These are phyloP conservation scores for Metschnikowia proteae DNA, from an alignment of 805 yeast genomes.

Conservation along the genomic window DNA sequence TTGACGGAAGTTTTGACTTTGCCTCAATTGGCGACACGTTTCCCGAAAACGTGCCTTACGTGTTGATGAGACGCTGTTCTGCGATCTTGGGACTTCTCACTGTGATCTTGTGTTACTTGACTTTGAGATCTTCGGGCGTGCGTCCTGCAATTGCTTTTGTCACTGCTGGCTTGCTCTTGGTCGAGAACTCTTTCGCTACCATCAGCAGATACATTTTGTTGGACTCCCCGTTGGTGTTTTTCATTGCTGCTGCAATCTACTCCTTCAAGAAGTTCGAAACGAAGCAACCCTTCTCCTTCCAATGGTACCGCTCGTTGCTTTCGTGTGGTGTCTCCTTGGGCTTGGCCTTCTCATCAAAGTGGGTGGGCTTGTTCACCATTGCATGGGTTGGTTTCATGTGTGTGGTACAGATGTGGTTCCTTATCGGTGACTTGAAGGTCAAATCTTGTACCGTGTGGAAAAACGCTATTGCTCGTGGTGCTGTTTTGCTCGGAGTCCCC, in stretches of 20 bases:
- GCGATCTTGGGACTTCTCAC: conserved; percentile 68
- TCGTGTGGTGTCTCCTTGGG: conserved; percentile 72
- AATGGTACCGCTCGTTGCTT: conserved; percentile 57
- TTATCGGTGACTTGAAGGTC: conserved; percentile 64
- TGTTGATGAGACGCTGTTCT: conserved; percentile 65
- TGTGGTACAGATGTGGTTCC: conserved; percentile 62
- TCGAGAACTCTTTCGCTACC: conserved; percentile 69
- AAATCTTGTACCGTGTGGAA: conserved; percentile 40
- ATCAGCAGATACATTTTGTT: conserved; percentile 71
- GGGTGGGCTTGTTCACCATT: conserved; percentile 82
- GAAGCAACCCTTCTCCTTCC: conserved; percentile 54
- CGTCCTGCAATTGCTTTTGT: conserved; percentile 58
- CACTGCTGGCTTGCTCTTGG: conserved; percentile 51
- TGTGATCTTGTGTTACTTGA: conserved; percentile 59
- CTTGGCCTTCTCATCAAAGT: conserved; percentile 68
- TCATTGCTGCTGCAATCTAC: conserved; percentile 68
- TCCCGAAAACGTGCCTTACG: conserved; percentile 61
- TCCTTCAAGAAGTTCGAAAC: conserved; percentile 64
- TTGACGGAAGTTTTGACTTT: conserved; percentile 66
- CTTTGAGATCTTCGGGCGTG: conserved; percentile 69
- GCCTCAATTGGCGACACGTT: conserved; percentile 60
- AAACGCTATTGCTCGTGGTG: conserved; percentile 51
- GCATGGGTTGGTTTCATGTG: conserved; percentile 72
- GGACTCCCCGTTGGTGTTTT: conserved; percentile 73
- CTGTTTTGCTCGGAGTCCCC: conserved; percentile 57